phyloP scores from a whole-genome alignment of 257 asterid species.

The Fraxinus quadrangulata region DNA sequence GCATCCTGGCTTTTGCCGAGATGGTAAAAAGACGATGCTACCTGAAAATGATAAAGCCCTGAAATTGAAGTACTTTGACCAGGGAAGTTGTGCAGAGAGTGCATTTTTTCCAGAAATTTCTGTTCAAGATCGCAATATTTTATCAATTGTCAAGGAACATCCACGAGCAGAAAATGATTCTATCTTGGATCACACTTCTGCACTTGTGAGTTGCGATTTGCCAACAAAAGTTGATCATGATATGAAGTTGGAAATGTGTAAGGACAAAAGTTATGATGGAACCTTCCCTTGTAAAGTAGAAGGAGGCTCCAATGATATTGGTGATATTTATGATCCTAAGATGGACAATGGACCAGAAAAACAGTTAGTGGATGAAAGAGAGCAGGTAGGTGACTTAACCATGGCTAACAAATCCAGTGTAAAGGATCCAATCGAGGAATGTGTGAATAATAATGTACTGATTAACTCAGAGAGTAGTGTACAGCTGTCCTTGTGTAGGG shows the following conservation, averaged over 20 bases:
- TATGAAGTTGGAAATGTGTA: conserved; percentile 42
- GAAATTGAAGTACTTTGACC: conserved; percentile 64
- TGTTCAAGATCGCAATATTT: conserved; percentile 39
- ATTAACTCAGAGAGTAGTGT: conserved; percentile 78
- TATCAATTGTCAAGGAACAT: conserved; percentile 35
- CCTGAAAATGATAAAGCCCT: conserved; percentile 43
- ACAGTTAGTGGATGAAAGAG: conserved; percentile 37
- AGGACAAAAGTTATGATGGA: conserved; percentile 34
- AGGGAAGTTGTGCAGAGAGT: conserved; percentile 83
- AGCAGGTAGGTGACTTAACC: conserved; percentile 42
- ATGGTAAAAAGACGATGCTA: conserved; percentile 36
- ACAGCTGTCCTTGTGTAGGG: conserved; percentile 81
- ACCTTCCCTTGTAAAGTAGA: conserved; percentile 27
- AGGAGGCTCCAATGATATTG: conserved; percentile 29
- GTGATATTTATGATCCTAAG: conserved; percentile 34
- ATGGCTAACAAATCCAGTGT: conserved; percentile 49
- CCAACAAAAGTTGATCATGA: conserved; percentile 47
- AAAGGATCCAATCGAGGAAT: conserved; percentile 53
- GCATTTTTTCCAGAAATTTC: conserved; percentile 48
- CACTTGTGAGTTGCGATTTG: conserved; percentile 39
- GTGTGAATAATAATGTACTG: conserved; percentile 56
- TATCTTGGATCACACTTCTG: conserved; percentile 47
- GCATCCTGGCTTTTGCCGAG: conserved; percentile 27
- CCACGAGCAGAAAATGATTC: conserved; percentile 46
- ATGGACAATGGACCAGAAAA: conserved; percentile 37